A percentile compares a stretch with the other conserved stretches of the same genome.
Conservation (phyloP, 192 early-diverging fungal species). For the Gryganskiella cystojenkinii region DNA sequence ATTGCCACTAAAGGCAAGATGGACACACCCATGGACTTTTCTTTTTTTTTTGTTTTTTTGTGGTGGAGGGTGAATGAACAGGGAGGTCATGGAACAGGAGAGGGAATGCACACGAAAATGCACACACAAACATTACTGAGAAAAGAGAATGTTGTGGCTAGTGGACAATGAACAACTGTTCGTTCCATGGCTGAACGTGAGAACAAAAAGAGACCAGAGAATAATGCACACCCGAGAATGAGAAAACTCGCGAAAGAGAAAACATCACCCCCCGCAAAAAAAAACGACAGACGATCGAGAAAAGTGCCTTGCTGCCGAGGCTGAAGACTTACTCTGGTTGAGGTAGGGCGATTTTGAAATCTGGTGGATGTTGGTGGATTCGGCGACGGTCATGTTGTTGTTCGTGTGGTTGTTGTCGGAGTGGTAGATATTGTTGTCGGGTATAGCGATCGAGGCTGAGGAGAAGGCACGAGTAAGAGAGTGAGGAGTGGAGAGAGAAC, state of each 20-base stretch:
- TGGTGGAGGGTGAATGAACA: not conserved
- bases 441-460: conserved; percentile 18
- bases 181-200: not conserved
- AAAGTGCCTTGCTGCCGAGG: too few species aligned
- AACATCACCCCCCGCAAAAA: not conserved
- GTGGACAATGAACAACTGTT: not conserved
- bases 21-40: too few species aligned
- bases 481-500: not conserved
- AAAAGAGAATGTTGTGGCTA: not conserved
- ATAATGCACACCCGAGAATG: too few species aligned
- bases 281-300: not conserved
- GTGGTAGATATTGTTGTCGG: conserved; percentile 5
- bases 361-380: conserved; percentile 37
- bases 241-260: too few species aligned
- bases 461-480: conserved; percentile 12
- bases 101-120: not conserved
- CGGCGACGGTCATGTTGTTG: conserved; percentile 45
- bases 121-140: not conserved
- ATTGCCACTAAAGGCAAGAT: too few species aligned
- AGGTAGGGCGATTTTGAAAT: conserved; percentile 47
- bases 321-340: conserved; percentile 46
- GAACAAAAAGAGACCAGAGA: too few species aligned
- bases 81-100: not conserved
- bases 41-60: not conserved
- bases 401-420: conserved; percentile 3